These are phyloP conservation scores for Staphylotrichum longicolle DNA, from an alignment of 495 filamentous ascomycete species.

Conservation along the genomic window DNA sequence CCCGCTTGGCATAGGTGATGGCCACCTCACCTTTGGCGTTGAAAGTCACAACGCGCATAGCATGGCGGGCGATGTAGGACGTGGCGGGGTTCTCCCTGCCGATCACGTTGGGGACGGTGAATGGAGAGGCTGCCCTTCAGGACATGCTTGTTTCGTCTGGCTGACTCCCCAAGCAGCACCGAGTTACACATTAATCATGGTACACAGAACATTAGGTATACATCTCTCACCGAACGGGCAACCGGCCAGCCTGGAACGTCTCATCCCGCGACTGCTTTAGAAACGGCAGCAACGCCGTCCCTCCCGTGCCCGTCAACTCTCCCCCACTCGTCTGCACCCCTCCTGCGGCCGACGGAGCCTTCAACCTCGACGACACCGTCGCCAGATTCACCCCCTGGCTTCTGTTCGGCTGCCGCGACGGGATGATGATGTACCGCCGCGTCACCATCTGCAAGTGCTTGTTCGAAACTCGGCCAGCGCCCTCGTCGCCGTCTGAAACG, in stretches of 20 bases:
- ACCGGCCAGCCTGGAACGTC: constrained; percentile 45
- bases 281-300: constrained; percentile 86
- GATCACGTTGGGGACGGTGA: constrained; percentile 19
- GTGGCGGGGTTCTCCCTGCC: constrained; percentile 16
- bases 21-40: constrained; percentile 22
- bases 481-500: constrained; percentile 76
- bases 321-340: constrained; percentile 27
- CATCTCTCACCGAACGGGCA: constrained; percentile 2
- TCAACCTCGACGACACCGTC: constrained; percentile 45
- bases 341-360: background rate
- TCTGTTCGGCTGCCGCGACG: constrained; percentile 37
- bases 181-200: no score
- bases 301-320: constrained; percentile 80
- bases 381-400: constrained; percentile 57
- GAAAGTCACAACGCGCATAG: constrained; percentile 23
- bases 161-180: no score
- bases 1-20: constrained; percentile 24
- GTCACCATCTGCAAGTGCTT: constrained; percentile 92
- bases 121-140: no score
- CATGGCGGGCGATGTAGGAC: constrained; percentile 24
- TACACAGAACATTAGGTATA: background rate
- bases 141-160: no score
- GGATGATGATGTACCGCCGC: constrained; percentile 86
- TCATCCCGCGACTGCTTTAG: constrained; percentile 89
- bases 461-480: constrained; percentile 81